Evolutionary conservation across 495 filamentous ascomycete genomes (phyloP), one percentile per base, ranked within the genome.

Genomic region (Xylaria venustula): DNA sequence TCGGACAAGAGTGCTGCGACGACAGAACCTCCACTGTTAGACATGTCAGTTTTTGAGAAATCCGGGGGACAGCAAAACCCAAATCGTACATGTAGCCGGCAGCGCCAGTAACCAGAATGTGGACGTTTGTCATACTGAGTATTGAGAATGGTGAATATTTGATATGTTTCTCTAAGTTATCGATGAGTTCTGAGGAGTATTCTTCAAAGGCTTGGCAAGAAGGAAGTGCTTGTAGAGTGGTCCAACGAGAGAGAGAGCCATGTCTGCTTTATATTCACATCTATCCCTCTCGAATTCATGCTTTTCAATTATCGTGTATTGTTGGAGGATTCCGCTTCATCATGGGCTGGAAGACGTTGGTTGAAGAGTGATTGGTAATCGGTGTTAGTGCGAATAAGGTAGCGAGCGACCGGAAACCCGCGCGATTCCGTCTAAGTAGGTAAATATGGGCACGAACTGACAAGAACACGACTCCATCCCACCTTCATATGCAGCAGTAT

Each of bases 51-150:
- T 66, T 53, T 56, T 60, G 42, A 34, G 37, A 51, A 41, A 12
- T 52, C 48, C 49, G 47, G 25, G 59, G 36, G 61, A 63, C 46
- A 53, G 44, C 44, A 47, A n/a, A n/a, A n/a, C n/a, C 44, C 57
- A 50, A 52, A 52, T 46, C 63, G 46, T 69, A 72, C 69, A 73
- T 64, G 61, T 73, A 73, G 60, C 70, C 70, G 63, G 70, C 68
- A 36, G 68, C 68, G 61, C 68, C 70, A 48, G 70, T 71, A 55
- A 73, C 63, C 30, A 73, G 58, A 60, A 73, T 67, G 42, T 69
- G 71, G 54, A 54, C 48, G 32, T 41, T 44, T 65, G 68, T 67
- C 54, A 52, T 52, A 8, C 5, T n/a, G n/a, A n/a, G n/a, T n/a
- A n/a, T 52, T 34, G 32, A 40, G 14, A 2, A 25, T 23, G 4